A percentile compares a stretch with the other conserved stretches of the same genome.
Conservation (phyloP, 2,329 filamentous ascomycete genomes). For the Fusarium xyrophilum region DNA sequence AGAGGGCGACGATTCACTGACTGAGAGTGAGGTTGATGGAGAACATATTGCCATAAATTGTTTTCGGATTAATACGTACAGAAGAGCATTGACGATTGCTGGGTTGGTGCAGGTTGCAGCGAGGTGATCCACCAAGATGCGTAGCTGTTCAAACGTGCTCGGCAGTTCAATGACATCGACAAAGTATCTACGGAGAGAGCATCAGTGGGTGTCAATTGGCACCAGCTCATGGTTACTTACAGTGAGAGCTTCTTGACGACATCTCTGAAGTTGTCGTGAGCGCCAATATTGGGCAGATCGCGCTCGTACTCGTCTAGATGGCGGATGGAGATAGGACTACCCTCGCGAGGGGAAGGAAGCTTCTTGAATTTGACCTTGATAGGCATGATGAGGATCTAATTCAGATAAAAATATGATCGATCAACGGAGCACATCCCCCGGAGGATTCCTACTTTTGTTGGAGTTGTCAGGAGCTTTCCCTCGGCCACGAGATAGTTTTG, state of each 20-base stretch:
- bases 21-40: background rate
- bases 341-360: constrained; percentile 45
- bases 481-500: background rate
- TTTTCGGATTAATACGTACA: constrained; percentile 60
- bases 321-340: constrained; percentile 47
- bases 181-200: constrained; percentile 61
- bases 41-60: background rate
- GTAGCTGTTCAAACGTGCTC: constrained; percentile 76
- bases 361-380: constrained; percentile 48
- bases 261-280: constrained; percentile 66
- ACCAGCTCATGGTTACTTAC: constrained; percentile 48
- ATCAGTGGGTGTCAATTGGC: constrained; percentile 1
- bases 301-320: constrained; percentile 43
- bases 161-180: constrained; percentile 68
- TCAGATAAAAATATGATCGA: background rate
- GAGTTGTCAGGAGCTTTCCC: background rate
- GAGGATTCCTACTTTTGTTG: background rate
- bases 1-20: background rate
- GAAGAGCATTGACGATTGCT: constrained; percentile 73
- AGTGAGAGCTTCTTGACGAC: constrained; percentile 72
- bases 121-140: constrained; percentile 68
- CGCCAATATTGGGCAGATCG: constrained; percentile 62
- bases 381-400: constrained; percentile 42
- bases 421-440: background rate
- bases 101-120: constrained; percentile 69